These are phyloP conservation scores for Arctostaphylos glauca DNA, from an alignment of 148 eudicot species.

Conservation along the genomic window DNA sequence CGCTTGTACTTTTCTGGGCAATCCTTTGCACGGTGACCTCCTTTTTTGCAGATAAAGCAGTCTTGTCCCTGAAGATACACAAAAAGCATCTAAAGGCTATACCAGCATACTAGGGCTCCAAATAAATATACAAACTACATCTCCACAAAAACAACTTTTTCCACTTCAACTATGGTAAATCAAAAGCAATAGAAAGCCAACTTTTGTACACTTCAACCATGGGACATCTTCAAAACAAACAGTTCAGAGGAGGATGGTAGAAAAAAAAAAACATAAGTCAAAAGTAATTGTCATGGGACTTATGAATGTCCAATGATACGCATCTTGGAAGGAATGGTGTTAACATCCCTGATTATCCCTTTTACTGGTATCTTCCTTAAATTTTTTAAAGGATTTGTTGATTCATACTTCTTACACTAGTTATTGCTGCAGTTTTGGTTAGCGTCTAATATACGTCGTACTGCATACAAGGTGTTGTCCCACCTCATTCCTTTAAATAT, in stretches of 20 bases:
- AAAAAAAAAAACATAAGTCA: neutral
- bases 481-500: neutral
- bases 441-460: neutral
- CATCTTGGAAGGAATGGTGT: neutral
- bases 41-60: slow-evolving; percentile 85
- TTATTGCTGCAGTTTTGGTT: neutral
- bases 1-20: slow-evolving; percentile 70
- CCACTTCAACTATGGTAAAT: neutral
- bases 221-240: neutral
- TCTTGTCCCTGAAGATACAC: slow-evolving; percentile 52
- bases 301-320: neutral
- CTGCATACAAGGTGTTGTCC: neutral
- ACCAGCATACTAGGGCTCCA: neutral
- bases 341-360: neutral
- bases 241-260: neutral
- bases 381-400: neutral
- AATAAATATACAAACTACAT: neutral
- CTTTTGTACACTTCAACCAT: neutral
- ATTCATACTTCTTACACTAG: neutral
- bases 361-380: neutral
- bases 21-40: slow-evolving; percentile 89
- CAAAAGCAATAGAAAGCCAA: neutral
- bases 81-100: neutral
- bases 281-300: neutral
- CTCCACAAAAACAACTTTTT: neutral